phyloP scores from a whole-genome alignment of 2,329 filamentous ascomycete genomes.

The Aspergillus melleus region DNA sequence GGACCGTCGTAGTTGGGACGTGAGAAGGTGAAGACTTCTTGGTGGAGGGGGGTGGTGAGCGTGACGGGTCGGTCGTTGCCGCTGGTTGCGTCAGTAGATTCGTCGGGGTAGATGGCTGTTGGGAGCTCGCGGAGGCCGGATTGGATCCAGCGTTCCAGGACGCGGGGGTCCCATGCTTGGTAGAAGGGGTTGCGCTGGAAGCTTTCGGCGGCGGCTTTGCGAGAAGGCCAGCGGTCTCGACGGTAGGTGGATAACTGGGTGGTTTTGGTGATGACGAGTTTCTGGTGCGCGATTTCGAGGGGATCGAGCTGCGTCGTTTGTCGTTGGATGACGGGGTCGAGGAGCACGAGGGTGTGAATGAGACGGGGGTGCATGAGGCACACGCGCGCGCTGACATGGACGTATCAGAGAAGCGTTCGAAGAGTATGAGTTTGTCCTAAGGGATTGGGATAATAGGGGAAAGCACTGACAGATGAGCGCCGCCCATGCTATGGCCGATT shows the following conservation, averaged over 20 bases:
- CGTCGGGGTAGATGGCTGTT: constrained; percentile 48
- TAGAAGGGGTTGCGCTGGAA: constrained; percentile 76
- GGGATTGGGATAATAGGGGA: neutral
- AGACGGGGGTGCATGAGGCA: constrained; percentile 78
- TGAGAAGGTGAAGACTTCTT: constrained; percentile 67
- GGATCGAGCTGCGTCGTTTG: constrained; percentile 42
- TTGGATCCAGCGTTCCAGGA: constrained; percentile 70
- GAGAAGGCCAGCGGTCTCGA: constrained; percentile 79
- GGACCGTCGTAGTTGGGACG: constrained; percentile 62
- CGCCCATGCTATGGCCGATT: constrained; percentile 88
- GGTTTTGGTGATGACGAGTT: constrained; percentile 34
- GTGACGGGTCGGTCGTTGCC: constrained; percentile 59
- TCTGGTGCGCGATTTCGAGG: constrained; percentile 23
- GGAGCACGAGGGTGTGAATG: constrained; percentile 69
- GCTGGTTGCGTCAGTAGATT: constrained; percentile 9
- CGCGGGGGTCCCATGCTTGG: constrained; percentile 75
- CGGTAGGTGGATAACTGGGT: constrained; percentile 65
- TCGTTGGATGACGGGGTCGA: constrained; percentile 78
- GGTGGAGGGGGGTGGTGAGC: constrained; percentile 75
- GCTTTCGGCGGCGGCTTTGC: constrained; percentile 63
- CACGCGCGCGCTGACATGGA: constrained; percentile 56
- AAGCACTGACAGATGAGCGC: constrained; percentile 58
- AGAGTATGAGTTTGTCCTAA: neutral
- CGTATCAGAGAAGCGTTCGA: neutral
- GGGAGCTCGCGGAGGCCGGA: constrained; percentile 76